Evolutionary conservation across 1,284 basidiomycete species (phyloP).

Genomic region (Microbotryum saponariae): DNA sequence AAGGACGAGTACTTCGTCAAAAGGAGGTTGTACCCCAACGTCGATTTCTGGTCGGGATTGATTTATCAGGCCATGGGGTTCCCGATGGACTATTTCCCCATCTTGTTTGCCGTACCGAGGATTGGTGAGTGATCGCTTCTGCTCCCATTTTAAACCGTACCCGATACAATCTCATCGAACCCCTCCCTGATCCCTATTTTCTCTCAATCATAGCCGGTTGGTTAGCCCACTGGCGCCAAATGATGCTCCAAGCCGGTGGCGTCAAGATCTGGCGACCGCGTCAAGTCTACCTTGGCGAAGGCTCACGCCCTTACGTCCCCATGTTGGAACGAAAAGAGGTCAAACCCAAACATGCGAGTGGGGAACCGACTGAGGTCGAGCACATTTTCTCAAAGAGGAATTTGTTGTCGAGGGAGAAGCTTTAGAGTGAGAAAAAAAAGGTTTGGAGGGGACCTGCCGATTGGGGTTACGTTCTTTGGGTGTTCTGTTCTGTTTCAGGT

Average conservation of each 20-base stretch:
- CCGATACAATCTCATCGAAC: constrained; percentile 41
- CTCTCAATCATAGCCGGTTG: constrained; percentile 6
- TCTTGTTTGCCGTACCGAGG: constrained; percentile 77
- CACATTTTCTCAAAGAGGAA: constrained; percentile 30
- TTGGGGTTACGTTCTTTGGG: too few relatives aligned
- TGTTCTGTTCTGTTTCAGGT: too few relatives aligned
- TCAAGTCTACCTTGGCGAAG: constrained; percentile 70
- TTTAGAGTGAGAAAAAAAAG: background rate
- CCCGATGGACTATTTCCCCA: constrained; percentile 82
- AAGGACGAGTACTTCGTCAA: constrained; percentile 77
- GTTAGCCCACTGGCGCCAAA: constrained; percentile 46
- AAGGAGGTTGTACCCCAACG: constrained; percentile 43
- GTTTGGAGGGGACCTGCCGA: too few relatives aligned
- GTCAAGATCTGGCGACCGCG: constrained; percentile 83
- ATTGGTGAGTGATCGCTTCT: constrained; percentile 57
- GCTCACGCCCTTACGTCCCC: constrained; percentile 62
- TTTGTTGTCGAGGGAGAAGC: constrained; percentile 24
- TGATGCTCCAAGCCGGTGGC: constrained; percentile 77
- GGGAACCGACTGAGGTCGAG: constrained; percentile 23
- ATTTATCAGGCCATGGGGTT: constrained; percentile 85
- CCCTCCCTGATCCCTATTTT: constrained; percentile 62
- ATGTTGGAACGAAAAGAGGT: constrained; percentile 55
- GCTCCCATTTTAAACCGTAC: constrained; percentile 46
- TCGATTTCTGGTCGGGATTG: constrained; percentile 48
- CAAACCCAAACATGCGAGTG: constrained; percentile 41